Evolutionary conservation across 805 yeast species (phyloP), one percentile per base, ranked within the genome.

Genomic region (Maudiozyma barnettii): DNA sequence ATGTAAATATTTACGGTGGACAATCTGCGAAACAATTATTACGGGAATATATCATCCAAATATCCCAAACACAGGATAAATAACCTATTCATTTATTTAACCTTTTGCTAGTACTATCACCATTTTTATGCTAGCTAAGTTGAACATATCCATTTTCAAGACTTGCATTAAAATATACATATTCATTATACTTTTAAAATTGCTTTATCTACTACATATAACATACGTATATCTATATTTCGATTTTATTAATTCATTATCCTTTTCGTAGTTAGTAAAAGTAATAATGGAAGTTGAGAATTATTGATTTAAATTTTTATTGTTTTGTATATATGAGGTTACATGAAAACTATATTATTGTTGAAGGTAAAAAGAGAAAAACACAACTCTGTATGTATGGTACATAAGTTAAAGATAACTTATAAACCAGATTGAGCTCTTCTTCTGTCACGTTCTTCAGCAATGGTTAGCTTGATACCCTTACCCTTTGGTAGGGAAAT

Each of bases 361-460:
- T 38, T 20, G 18, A 33, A 33, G 36, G 16, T 14, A 6, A 5
- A 26, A 18, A 26, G 35, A 40, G 26, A 29, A 22, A 29, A 26
- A 40, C 22, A 23, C 41, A 39, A 22, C 21, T 26, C 30, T 22
- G 30, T 47, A 33, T 38, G 21, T 42, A 21, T 18, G 21, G 19
- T 21, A 18, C 33, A 47, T 37, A 43, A 40, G 23, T 38, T 46
- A 45, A 45, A 37, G n/a, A 14, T 44, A 53, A 55, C 49, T 73
- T 72, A 72, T 67, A 75, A 72, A 71, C 78, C 79, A 63, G 71
- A 73, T 71, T 79, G 84, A 69, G 91, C 89, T 77, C 96, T 85
- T 77, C 95, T 90, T 81, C 90, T 82, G 86, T 89, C 96, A 78
- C 96, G 88, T 82, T 89, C 96, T 79, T 89, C 96, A 69, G 96